Conservation (phyloP, 2,329 filamentous ascomycete genomes). For the Colletotrichum lindemuthianum region DNA sequence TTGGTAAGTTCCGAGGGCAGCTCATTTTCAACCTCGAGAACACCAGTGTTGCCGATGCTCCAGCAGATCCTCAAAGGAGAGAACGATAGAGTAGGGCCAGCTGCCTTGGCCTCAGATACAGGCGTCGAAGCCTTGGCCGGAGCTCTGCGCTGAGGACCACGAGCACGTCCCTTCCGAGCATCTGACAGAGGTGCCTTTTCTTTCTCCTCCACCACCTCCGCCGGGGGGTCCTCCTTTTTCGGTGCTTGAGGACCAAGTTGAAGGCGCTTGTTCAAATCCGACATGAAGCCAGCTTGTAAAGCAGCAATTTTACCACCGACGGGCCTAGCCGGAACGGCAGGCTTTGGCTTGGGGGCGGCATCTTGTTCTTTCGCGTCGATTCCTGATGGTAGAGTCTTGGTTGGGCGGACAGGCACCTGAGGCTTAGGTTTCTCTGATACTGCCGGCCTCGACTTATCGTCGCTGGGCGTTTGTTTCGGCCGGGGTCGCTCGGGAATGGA, state of each 20-base stretch:
- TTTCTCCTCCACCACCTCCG: constrained; percentile 33
- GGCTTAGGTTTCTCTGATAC: constrained; percentile 68
- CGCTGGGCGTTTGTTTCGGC: constrained; percentile 54
- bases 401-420: constrained; percentile 68
- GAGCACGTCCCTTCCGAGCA: constrained; percentile 88
- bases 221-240: constrained; percentile 54
- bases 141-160: constrained; percentile 83
- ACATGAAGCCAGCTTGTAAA: constrained; percentile 91
- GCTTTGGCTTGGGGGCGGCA: constrained; percentile 75
- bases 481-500: constrained; percentile 64
- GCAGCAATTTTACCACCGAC: constrained; percentile 88
- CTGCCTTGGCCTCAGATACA: constrained; percentile 40
- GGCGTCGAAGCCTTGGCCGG: constrained; percentile 61
- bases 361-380: constrained; percentile 55
- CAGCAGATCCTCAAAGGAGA: constrained; percentile 59
- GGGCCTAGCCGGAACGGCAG: constrained; percentile 81
- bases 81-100: constrained; percentile 56
- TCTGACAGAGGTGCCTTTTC: constrained; percentile 84
- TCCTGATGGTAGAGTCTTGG: constrained; percentile 57
- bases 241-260: constrained; percentile 84
- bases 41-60: constrained; percentile 63
- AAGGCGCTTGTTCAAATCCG: constrained; percentile 89
- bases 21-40: constrained; percentile 50
- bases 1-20: constrained; percentile 12
- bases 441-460: constrained; percentile 51